Base-by-base conservation (phyloP, 768 basidiomycete species). In the Kwoniella sp. region DNA sequence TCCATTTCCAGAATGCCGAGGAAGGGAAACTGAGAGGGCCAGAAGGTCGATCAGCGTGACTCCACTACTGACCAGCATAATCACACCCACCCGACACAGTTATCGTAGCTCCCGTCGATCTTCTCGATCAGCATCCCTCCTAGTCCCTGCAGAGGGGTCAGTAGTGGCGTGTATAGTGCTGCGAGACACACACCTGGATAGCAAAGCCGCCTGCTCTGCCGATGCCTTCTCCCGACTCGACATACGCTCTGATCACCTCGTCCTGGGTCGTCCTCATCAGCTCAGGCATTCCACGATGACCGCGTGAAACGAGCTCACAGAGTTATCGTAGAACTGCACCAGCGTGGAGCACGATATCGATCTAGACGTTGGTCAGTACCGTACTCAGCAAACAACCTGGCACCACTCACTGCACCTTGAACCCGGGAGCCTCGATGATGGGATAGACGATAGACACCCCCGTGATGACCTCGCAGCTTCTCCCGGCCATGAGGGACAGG, bases 181-280 rank as follows among this genome's bases (percentile, higher is more conserved):
- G 9, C 7, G 11, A 22, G 26, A 22, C 23, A 48, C 78, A 40
- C 57, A 89, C 89, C 79, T 96, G 93, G 33, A 90, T 83, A 1
- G 89, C 90, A 70, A 96, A 98, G 0, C 93, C 93, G 3, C 93
- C 93, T 0, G 93, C 92, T 17, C 89, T 80, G 65, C 90, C 86
- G 34, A 84, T 69, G 0, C 91, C 91, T 76, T 95, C 91, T 5
- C 84, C 87, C 47, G 80, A 85, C 29, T 89, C 83, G 17, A 83
- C 88, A 60, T 96, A 96, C 8, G 89, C 86, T 56, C 85, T 65
- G 8, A 91, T 72, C 19, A 87, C 26, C 32, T 71, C 64, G 19
- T 53, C 38, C 72, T 73, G 48, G 6, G 49, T 28, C 9, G 31
- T 23, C 17, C n/a, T 22, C 8, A 22, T 7, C 29, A 33, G 23